These are phyloP conservation scores for Pythium sukuiense DNA, from an alignment of 352 stramenopile species.

Conservation along the genomic window DNA sequence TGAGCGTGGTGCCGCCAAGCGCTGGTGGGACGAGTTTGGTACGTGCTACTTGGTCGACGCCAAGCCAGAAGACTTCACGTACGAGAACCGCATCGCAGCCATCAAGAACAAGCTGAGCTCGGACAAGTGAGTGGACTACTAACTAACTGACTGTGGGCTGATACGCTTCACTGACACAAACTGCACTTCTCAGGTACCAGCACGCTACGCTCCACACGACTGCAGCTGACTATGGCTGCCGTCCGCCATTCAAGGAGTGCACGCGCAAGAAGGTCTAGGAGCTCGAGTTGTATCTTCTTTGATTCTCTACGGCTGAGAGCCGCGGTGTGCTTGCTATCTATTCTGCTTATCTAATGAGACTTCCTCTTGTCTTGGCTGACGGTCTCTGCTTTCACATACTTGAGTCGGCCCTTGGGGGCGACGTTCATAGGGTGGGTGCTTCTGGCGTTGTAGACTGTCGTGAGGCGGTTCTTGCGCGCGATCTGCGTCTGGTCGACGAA, in stretches of 20 bases:
- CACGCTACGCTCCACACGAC: slow-evolving; percentile 55
- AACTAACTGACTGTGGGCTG: background rate
- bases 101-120: slow-evolving; percentile 64
- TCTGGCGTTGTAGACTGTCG: slow-evolving; percentile 7
- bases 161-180: background rate
- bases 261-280: slow-evolving; percentile 41
- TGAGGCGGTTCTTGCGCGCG: slow-evolving; percentile 7
- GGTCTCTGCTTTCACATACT: slow-evolving; percentile 9
- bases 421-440: background rate
- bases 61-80: slow-evolving; percentile 81
- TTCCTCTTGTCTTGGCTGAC: background rate
- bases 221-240: slow-evolving; percentile 63
- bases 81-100: slow-evolving; percentile 74
- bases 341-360: background rate
- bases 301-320: background rate
- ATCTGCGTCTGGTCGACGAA: slow-evolving; percentile 13
- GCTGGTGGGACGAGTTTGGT: slow-evolving; percentile 83
- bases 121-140: slow-evolving; percentile 42
- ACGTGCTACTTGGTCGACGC: slow-evolving; percentile 77
- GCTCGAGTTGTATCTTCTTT: background rate
- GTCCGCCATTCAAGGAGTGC: slow-evolving; percentile 76
- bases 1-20: slow-evolving; percentile 71
- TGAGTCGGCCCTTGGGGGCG: slow-evolving; percentile 4
- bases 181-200: slow-evolving; percentile 42
- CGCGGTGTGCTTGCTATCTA: background rate